These are phyloP conservation scores for Dactylellina sp. DNA, from an alignment of 2,329 filamentous ascomycete genomes.

Conservation along the genomic window DNA sequence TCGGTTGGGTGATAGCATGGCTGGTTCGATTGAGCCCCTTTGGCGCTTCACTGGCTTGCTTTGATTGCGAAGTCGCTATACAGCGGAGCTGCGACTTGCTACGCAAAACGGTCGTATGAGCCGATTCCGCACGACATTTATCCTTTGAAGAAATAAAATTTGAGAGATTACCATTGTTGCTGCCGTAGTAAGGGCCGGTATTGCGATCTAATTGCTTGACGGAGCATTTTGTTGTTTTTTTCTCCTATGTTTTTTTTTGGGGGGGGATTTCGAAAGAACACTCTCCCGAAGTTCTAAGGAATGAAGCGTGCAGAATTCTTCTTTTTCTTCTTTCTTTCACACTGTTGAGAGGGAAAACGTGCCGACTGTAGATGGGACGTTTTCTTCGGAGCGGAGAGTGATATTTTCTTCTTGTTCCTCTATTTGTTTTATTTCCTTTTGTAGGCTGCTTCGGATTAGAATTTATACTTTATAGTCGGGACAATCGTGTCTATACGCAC, in stretches of 20 bases:
- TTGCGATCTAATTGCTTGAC: constrained; percentile 48
- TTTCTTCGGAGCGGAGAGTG: constrained; percentile 17
- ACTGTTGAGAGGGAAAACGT: neutral
- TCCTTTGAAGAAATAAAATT: neutral
- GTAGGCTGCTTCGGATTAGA: neutral
- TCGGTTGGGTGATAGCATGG: constrained; percentile 88
- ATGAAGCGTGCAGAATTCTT: constrained; percentile 35
- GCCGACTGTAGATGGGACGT: constrained; percentile 21
- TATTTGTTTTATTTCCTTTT: constrained; percentile 7
- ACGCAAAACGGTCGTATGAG: constrained; percentile 22
- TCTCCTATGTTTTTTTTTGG: neutral
- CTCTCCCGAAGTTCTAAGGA: constrained; percentile 36
- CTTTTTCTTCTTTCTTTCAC: neutral
- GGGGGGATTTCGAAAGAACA: neutral
- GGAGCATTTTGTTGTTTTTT: constrained; percentile 44
- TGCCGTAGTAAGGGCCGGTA: constrained; percentile 41
- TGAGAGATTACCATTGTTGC: constrained; percentile 1
- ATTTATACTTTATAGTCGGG: constrained; percentile 1
- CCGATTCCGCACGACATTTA: constrained; percentile 21
- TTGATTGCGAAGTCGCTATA: constrained; percentile 50
- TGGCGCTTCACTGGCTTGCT: constrained; percentile 43
- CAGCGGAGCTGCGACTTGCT: constrained; percentile 50
- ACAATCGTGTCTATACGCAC: neutral
- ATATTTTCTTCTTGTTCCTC: constrained; percentile 7
- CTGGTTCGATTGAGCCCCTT: constrained; percentile 81